phyloP scores from a whole-genome alignment of 768 basidiomycete species.

The Chiua virens region DNA sequence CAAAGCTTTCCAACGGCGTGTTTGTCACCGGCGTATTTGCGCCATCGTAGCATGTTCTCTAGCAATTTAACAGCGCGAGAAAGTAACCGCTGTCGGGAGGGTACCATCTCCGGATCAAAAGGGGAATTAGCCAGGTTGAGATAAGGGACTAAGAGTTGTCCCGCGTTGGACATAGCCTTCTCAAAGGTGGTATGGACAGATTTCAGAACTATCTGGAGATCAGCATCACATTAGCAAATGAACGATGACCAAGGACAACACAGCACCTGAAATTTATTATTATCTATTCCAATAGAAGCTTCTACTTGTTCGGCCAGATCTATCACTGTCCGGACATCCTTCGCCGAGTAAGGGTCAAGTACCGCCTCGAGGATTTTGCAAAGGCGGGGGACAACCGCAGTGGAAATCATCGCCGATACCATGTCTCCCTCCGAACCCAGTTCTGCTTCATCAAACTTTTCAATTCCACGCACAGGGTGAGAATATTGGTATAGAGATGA shows the following conservation, averaged over 20 bases:
- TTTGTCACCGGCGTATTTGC: constrained; percentile 64
- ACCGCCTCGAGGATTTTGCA: constrained; percentile 69
- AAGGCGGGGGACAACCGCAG: constrained; percentile 73
- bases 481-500: constrained; percentile 76
- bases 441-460: constrained; percentile 50
- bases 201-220: constrained; percentile 54
- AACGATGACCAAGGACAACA: not conserved
- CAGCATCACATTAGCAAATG: not conserved
- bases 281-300: constrained; percentile 63
- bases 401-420: constrained; percentile 85
- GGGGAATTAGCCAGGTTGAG: constrained; percentile 40
- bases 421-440: constrained; percentile 85
- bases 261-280: constrained; percentile 62
- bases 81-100: constrained; percentile 70
- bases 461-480: constrained; percentile 40
- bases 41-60: constrained; percentile 71
- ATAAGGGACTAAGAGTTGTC: constrained; percentile 51
- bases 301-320: constrained; percentile 83
- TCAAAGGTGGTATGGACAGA: constrained; percentile 54
- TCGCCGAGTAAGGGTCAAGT: constrained; percentile 77
- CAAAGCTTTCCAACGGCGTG: constrained; percentile 57
- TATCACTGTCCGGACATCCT: constrained; percentile 57
- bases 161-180: constrained; percentile 50
- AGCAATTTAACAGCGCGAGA: constrained; percentile 69
- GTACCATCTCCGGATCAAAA: constrained; percentile 77